A percentile compares a stretch with the other conserved stretches of the same genome.
Conservation (phyloP, 2,329 filamentous ascomycete genomes). For the Calonectria hawksworthii region DNA sequence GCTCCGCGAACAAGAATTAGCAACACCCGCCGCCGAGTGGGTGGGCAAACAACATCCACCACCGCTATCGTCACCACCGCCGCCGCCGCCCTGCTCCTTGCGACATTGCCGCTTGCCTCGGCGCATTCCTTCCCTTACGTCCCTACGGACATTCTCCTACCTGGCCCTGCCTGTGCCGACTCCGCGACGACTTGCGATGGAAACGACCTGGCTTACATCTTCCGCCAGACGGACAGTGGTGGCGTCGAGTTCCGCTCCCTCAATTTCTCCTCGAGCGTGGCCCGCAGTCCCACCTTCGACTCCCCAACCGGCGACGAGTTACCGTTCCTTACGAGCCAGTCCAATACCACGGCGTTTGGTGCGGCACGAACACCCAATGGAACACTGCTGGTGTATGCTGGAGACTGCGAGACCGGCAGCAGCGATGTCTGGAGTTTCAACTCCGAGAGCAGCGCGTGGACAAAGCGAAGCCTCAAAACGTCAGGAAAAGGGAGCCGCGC, state of each 20-base stretch:
- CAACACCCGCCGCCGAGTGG: constrained; percentile 14
- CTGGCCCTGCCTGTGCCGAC: constrained; percentile 57
- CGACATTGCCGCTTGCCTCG: constrained; percentile 36
- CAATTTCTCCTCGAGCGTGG: constrained; percentile 72
- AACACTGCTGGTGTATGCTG: constrained; percentile 80
- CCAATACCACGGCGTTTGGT: constrained; percentile 71
- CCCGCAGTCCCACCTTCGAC: constrained; percentile 60
- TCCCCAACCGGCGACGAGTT: constrained; percentile 68
- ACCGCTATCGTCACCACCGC: constrained; percentile 14
- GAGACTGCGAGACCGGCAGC: constrained; percentile 73
- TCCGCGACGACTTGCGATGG: constrained; percentile 52
- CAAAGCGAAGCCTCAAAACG: constrained; percentile 40
- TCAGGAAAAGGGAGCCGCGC: constrained; percentile 44
- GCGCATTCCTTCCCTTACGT: constrained; percentile 78
- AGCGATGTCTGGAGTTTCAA: constrained; percentile 78
- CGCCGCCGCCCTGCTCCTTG: constrained; percentile 29
- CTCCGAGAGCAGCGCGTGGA: constrained; percentile 31
- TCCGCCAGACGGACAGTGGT: constrained; percentile 66
- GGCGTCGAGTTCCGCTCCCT: constrained; percentile 72
- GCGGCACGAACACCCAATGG: constrained; percentile 77
- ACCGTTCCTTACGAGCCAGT: constrained; percentile 71
- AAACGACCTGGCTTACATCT: constrained; percentile 75
- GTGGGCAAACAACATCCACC: constrained; percentile 17
- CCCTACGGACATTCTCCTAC: constrained; percentile 79
- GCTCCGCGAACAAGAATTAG: not conserved